Evolutionary conservation across 345 rosid genomes (phyloP), one percentile per base, ranked within the genome.

Genomic region (Pelargonium nanum): DNA sequence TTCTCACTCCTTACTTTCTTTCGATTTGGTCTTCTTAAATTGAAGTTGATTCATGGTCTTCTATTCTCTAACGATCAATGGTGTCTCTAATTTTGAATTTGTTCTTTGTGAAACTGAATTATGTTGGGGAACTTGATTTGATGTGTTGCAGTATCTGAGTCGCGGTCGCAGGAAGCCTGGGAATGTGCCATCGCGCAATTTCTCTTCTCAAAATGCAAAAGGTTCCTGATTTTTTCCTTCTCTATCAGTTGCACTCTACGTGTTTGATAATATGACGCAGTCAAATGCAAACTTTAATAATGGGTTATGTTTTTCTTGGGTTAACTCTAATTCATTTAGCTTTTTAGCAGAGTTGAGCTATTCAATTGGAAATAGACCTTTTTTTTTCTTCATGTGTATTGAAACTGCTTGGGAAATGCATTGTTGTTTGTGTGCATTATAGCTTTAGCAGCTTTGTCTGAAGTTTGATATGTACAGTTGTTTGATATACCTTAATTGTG

Each of bases 201-300:
- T 63, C 69, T 72, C 76, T 53, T 62, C 81, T 1, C 45, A 25
- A 50, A 70, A 63, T 53, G 66, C 61, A 28, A 81, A 68, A 79
- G 81, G 86, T 81, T 10, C 8, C 2, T 67, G 55, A 55, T 66
- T 24, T 62, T 61, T 19, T 1, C 19, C 8, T 22, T 24, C 21
- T 6, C 54, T 24, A 50, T 24, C 8, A 16, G 6, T 52, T 56
- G 22, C 34, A 12, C 19, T 62, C 24, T 69, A 26, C 60, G 60
- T 64, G 4, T 23, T 58, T 57, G 16, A n/a, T n/a, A n/a, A n/a
- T n/a, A n/a, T n/a, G n/a, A n/a, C n/a, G n/a, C n/a, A n/a, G n/a
- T n/a, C n/a, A n/a, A n/a, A n/a, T n/a, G n/a, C n/a, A n/a, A n/a
- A n/a, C n/a, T n/a, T n/a, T n/a, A n/a, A n/a, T n/a, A n/a, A n/a